Percentiles rank a stretch among this genome's conserved stretches.
phyloP scores from a whole-genome alignment of 1,284 basidiomycete species.

The Puccinia hordei region DNA sequence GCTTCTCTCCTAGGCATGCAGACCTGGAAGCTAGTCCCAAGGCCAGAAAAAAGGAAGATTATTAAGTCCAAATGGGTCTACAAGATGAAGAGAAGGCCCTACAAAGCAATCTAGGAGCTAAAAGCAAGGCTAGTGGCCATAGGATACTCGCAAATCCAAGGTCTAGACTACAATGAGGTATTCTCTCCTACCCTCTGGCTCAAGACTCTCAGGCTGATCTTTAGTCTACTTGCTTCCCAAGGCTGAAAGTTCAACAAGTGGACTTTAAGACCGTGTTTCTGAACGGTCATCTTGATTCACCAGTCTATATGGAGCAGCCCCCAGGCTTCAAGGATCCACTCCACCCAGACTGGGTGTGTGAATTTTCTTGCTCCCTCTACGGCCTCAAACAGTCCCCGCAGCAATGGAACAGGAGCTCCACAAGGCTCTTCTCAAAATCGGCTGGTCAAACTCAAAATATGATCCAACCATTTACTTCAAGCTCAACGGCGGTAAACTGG shows the following conservation, averaged over 20 bases:
- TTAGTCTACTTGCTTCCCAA: not conserved
- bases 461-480: conserved; percentile 13
- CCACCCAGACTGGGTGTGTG: conserved; percentile 5
- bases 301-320: too few relatives aligned
- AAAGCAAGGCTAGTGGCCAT: not conserved
- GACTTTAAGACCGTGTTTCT: not conserved
- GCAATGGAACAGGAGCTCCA: conserved; percentile 16
- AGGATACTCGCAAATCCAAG: not conserved
- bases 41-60: not conserved
- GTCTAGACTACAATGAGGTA: conserved; percentile 1
- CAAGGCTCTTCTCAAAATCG: not conserved
- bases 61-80: not conserved
- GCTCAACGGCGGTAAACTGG: not conserved
- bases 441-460: not conserved
- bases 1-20: not conserved
- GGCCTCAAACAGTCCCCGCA: too few relatives aligned
- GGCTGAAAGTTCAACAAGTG: not conserved
- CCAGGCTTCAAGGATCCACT: conserved; percentile 1
- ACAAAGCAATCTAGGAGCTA: not conserved
- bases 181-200: not conserved
- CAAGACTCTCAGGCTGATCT: not conserved
- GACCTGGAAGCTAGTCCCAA: not conserved
- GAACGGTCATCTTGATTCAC: too few relatives aligned
- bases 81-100: not conserved
- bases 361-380: not conserved